These are phyloP conservation scores for Scortechinia acanthostroma DNA, from an alignment of 2,329 filamentous ascomycete species.

Conservation along the genomic window DNA sequence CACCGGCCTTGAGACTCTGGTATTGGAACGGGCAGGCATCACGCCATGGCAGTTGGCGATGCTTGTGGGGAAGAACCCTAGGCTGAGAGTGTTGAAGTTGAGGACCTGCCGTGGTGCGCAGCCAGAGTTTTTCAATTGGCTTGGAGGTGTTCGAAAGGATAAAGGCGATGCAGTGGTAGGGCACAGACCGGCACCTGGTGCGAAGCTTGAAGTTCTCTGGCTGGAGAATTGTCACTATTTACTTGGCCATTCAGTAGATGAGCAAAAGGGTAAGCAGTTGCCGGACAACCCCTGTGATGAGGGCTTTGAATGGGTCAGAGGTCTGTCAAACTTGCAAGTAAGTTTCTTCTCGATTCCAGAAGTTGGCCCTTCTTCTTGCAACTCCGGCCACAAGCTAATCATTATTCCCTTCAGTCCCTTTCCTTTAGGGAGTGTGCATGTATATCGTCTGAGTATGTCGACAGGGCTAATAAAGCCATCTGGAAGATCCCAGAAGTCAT, in stretches of 20 bases:
- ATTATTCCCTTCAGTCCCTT: slow-evolving; percentile 11
- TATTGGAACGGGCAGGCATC: slow-evolving; percentile 20
- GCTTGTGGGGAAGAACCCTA: slow-evolving; percentile 17
- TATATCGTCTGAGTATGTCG: slow-evolving; percentile 11
- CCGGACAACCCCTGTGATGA: slow-evolving; percentile 6
- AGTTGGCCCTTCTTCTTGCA: no score
- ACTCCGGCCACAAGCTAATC: neutral
- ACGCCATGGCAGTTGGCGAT: slow-evolving; percentile 19
- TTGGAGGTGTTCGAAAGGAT: slow-evolving; percentile 13
- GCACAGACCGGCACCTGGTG: slow-evolving; percentile 11
- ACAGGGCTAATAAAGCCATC: slow-evolving; percentile 12
- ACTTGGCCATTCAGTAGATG: slow-evolving; percentile 3
- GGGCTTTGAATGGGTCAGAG: slow-evolving; percentile 16
- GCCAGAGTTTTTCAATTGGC: slow-evolving; percentile 20
- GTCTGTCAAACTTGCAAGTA: slow-evolving; percentile 12
- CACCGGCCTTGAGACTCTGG: slow-evolving; percentile 14
- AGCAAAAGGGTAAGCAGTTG: neutral
- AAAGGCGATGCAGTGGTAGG: slow-evolving; percentile 7
- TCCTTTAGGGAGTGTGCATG: slow-evolving; percentile 15
- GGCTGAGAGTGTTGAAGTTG: slow-evolving; percentile 15
- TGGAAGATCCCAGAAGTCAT: slow-evolving; percentile 17
- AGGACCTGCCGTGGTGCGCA: slow-evolving; percentile 20
- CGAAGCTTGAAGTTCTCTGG: slow-evolving; percentile 13
- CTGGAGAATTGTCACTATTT: slow-evolving; percentile 15
- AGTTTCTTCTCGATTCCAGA: slow-evolving; percentile 2